These are phyloP conservation scores for Quercus lobata DNA, from an alignment of 331 rosid genomes.

Conservation along the genomic window DNA sequence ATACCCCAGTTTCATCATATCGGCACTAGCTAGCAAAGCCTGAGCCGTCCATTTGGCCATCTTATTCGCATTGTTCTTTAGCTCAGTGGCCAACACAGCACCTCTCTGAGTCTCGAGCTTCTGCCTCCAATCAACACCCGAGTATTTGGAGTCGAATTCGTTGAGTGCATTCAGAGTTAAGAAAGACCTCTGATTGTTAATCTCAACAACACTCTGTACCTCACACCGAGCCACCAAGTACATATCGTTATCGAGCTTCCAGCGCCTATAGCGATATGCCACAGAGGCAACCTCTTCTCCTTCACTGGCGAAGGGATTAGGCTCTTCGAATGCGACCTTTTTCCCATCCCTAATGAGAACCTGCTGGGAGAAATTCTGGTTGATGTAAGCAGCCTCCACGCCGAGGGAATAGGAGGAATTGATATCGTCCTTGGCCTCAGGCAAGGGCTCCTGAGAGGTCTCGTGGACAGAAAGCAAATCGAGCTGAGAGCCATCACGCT, in stretches of 20 bases:
- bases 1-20: slow-evolving; percentile 91
- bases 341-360: slow-evolving; percentile 67
- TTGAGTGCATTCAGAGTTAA: slow-evolving; percentile 83
- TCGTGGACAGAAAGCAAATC: slow-evolving; percentile 86
- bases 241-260: slow-evolving; percentile 86
- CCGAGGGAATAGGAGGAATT: slow-evolving; percentile 72
- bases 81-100: slow-evolving; percentile 91
- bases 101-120: slow-evolving; percentile 93
- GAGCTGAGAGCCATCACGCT: slow-evolving; percentile 83
- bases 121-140: slow-evolving; percentile 91
- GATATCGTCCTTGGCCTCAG: slow-evolving; percentile 85
- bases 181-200: slow-evolving; percentile 75
- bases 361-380: slow-evolving; percentile 86
- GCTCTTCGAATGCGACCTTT: slow-evolving; percentile 72
- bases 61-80: slow-evolving; percentile 91
- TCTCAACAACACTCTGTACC: slow-evolving; percentile 81
- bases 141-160: slow-evolving; percentile 85
- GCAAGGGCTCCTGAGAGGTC: slow-evolving; percentile 87
- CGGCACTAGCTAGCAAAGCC: slow-evolving; percentile 78
- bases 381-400: slow-evolving; percentile 78
- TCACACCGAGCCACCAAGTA: slow-evolving; percentile 82
- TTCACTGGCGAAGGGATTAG: slow-evolving; percentile 85
- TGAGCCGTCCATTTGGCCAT: slow-evolving; percentile 96
- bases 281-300: slow-evolving; percentile 87
- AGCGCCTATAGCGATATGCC: slow-evolving; percentile 72